phyloP scores from a whole-genome alignment of 495 filamentous ascomycete species.

The Podospora pseudocomata region DNA sequence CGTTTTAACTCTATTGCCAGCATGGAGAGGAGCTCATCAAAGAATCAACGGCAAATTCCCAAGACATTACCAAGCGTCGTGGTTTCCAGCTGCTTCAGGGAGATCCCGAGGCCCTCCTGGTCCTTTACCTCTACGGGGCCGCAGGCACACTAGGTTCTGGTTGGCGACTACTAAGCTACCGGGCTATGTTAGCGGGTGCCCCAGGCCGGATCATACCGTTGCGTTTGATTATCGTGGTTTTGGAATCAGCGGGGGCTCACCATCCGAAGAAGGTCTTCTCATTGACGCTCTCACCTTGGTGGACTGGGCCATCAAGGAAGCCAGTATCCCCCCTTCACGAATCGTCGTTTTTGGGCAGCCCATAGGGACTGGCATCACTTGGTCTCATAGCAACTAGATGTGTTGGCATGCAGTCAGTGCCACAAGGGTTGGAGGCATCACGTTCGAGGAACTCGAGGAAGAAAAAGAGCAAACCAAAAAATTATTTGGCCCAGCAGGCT shows the following conservation, averaged over 20 bases:
- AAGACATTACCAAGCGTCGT: conserved; percentile 48
- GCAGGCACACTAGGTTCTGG: conserved; percentile 62
- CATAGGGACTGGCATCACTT: conserved; percentile 79
- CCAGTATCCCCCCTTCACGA: conserved; percentile 60
- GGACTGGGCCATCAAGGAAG: conserved; percentile 63
- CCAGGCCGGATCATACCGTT: conserved; percentile 53
- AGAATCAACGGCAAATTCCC: conserved; percentile 40
- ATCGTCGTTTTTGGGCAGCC: conserved; percentile 84
- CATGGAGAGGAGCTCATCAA: conserved; percentile 51
- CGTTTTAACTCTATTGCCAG: conserved; percentile 55
- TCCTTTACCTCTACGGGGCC: conserved; percentile 57
- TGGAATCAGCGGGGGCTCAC: conserved; percentile 69
- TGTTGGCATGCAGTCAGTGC: conserved; percentile 53
- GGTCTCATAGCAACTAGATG: conserved; percentile 53
- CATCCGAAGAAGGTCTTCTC: conserved; percentile 77
- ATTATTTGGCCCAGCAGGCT: conserved; percentile 3
- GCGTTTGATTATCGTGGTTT: conserved; percentile 87
- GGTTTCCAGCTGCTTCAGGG: conserved; percentile 55
- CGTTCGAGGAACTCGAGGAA: conserved; percentile 17
- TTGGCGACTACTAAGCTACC: conserved; percentile 58
- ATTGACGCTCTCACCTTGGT: conserved; percentile 68
- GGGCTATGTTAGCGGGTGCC: conserved; percentile 53
- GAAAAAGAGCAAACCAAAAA: conserved; percentile 13
- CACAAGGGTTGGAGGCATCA: conserved; percentile 23
- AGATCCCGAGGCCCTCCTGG: conserved; percentile 55